Base-by-base conservation (phyloP, 2,329 filamentous ascomycete species). In the Tolypocladium paradoxum region DNA sequence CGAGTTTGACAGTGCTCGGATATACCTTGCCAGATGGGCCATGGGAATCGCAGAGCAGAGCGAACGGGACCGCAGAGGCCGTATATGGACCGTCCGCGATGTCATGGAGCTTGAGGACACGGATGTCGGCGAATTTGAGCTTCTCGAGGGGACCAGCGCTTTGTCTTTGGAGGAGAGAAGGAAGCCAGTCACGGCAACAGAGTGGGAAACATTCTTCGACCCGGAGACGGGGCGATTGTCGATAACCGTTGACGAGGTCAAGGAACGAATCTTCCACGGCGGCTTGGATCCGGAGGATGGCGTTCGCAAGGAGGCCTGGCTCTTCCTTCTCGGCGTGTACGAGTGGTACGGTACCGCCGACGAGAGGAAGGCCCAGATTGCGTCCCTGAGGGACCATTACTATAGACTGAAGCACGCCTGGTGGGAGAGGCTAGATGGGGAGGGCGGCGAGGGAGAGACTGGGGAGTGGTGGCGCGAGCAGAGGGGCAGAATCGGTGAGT, bases 31-130 rank as follows among this genome's bases (percentile, higher is more conserved):
- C 24, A 80, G 93, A 57, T 99, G 93, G 93, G 93, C 93, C 2
- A 97, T 99, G 93, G 90, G 90, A 8, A 96, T 99, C 58, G 91
- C 93, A 0, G 95, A 99, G 68, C 93, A 99, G 72, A 92, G 91
- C 62, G 93, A 99, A 64, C 79, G 84, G 38, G 93, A 99, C 62
- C 77, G 86, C 27, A 88, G 84, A 50, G 87, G 91, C 68, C 78
- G 91, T 48, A 91, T 96, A 64, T 99, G 90, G 88, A 96, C 91
- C 0, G 92, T 90, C 1, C 85, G 84, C 58, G 93, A 99, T 70
- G 87, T 96, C 4, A 76, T 97, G 62, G 91, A 95, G 62, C 87
- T 95, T 67, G 95, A 99, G 66, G 87, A 96, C 59, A 96, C 90
- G 33, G 90, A 90, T 55, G 88, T 99, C 0, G 95, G 93, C 7